phyloP scores from a whole-genome alignment of 1,284 basidiomycete genomes.

The Pseudozyma hubeiensis region DNA sequence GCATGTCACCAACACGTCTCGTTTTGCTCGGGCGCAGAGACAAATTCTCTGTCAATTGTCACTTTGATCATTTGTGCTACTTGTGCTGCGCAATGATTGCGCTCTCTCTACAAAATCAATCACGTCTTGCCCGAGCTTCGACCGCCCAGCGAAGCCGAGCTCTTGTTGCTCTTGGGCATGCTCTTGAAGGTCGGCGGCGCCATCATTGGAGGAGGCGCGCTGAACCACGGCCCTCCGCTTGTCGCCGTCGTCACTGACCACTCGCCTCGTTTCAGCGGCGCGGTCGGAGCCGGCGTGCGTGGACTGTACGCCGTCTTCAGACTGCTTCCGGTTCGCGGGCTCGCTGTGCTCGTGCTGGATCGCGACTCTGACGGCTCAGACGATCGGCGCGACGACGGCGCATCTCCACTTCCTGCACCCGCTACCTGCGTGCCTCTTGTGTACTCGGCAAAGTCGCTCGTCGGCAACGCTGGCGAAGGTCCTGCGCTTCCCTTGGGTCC shows the following conservation, averaged over 20 bases:
- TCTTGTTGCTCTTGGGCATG: conserved; percentile 31
- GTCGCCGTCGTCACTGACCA: conserved; percentile 48
- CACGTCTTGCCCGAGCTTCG: conserved; percentile 37
- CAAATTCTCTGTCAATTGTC: background rate
- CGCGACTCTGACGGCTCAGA: conserved; percentile 32
- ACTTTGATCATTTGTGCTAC: background rate
- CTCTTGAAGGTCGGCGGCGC: conserved; percentile 9
- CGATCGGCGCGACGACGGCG: conserved; percentile 14
- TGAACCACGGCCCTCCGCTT: conserved; percentile 47
- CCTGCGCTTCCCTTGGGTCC: conserved; percentile 47
- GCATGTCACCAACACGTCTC: too few species aligned
- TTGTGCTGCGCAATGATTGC: background rate
- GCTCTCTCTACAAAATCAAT: conserved; percentile 15
- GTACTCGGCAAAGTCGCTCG: conserved; percentile 45
- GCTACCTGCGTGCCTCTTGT: conserved; percentile 18
- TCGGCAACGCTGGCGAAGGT: conserved; percentile 15
- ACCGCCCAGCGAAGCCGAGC: conserved; percentile 30
- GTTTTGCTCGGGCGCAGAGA: too few species aligned
- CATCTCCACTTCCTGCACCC: background rate
- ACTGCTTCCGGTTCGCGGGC: conserved; percentile 41
- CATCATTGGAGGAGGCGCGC: conserved; percentile 47
- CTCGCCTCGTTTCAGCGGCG: conserved; percentile 32
- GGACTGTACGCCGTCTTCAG: conserved; percentile 32
- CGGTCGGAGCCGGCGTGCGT: conserved; percentile 18
- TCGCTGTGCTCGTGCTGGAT: conserved; percentile 43